Evolutionary conservation across 768 basidiomycete species (phyloP), one percentile per base, ranked within the genome.

Genomic region (Pluteus cervinus): DNA sequence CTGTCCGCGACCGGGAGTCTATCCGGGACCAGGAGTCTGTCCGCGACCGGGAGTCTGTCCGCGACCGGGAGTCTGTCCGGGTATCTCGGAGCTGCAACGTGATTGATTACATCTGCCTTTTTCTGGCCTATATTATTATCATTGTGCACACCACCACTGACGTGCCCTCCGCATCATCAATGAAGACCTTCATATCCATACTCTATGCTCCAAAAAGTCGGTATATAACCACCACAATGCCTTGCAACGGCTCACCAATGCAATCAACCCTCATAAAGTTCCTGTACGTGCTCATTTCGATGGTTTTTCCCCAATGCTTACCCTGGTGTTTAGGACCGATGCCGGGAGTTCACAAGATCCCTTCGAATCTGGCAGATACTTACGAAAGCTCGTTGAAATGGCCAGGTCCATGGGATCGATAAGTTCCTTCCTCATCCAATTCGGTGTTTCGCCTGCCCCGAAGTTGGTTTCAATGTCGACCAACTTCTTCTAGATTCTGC

Each of bases 111-210:
- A n/a, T n/a, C n/a, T n/a, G n/a, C n/a, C n/a, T n/a, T n/a, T n/a
- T n/a, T n/a, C n/a, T n/a, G n/a, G n/a, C n/a, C n/a, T n/a, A n/a
- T n/a, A n/a, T n/a, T n/a, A n/a, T n/a, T n/a, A n/a, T n/a, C n/a
- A n/a, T n/a, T n/a, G n/a, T n/a, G n/a, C n/a, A n/a, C n/a, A n/a
- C n/a, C n/a, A n/a, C n/a, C n/a, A 39, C 30, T 31, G 41, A 30
- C 6, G 37, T 42, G 22, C 37, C 37, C 4, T 42, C 39, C 41
- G 15, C 21, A 3, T 18, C n/a, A n/a, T 42, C 10, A 23, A 37
- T 9, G 29, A 57, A 1, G 26, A 44, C 9, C 67, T 62, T 25
- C 60, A 66, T 16, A 9, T 54, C 2, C 51, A 58, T 21, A 54
- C 45, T 0, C 39, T 62, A 1, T 36, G 56, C 14, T 62, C 53